phyloP scores from a whole-genome alignment of 169 alveolate genomes.

The Theileria equi region DNA sequence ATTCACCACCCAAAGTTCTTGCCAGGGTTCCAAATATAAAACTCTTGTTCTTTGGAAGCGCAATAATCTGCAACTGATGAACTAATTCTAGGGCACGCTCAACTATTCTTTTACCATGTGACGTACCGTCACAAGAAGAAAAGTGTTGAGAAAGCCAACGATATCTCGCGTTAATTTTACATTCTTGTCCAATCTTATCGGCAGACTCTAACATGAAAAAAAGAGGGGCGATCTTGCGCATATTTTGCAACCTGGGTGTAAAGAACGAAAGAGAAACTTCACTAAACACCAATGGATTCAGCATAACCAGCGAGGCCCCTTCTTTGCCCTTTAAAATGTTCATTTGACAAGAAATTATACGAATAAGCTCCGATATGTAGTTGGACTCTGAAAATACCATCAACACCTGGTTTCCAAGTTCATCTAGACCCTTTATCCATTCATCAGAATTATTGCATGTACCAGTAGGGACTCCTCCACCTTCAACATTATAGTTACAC shows the following conservation, averaged over 20 bases:
- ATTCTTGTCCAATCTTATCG: too few species aligned
- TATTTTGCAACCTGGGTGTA: too few species aligned
- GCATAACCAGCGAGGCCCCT: too few species aligned
- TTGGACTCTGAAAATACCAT: constrained; percentile 21
- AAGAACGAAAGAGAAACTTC: too few species aligned
- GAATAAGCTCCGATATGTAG: constrained; percentile 16
- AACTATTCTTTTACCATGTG: constrained; percentile 11
- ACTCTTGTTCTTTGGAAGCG: constrained; percentile 24
- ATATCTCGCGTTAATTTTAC: neutral
- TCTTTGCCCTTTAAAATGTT: constrained; percentile 18
- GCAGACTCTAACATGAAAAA: too few species aligned
- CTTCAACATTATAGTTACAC: constrained; percentile 13
- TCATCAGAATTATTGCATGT: neutral
- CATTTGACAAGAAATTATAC: constrained; percentile 4
- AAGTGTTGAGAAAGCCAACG: constrained; percentile 14
- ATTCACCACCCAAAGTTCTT: constrained; percentile 11
- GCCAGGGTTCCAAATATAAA: constrained; percentile 27
- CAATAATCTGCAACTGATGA: constrained; percentile 11
- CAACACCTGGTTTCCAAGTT: constrained; percentile 13
- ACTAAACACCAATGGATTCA: too few species aligned
- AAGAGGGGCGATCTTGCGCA: too few species aligned
- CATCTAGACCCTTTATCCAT: constrained; percentile 26
- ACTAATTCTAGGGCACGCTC: neutral
- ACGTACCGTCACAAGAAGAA: too few species aligned
- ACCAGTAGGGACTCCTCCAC: too few species aligned